Evolutionary conservation across 352 stramenopile genomes (phyloP).

Genomic region (Globisporangium viniferum): DNA sequence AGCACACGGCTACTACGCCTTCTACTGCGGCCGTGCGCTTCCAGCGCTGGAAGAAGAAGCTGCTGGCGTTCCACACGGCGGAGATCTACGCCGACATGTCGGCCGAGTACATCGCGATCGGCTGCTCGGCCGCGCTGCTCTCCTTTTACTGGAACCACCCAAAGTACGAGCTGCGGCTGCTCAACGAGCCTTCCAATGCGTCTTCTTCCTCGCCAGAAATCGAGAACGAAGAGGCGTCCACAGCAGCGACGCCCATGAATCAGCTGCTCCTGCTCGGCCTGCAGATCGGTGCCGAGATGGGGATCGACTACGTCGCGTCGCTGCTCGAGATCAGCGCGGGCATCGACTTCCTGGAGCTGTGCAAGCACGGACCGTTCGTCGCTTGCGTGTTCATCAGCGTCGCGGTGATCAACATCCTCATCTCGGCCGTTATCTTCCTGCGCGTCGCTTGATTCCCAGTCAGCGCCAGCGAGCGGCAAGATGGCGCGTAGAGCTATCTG

Average conservation of each 20-base stretch:
- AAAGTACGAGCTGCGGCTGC: slow-evolving; percentile 21
- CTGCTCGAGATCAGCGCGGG: slow-evolving; percentile 25
- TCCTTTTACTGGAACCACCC: slow-evolving; percentile 30
- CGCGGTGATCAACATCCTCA: slow-evolving; percentile 30
- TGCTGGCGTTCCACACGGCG: slow-evolving; percentile 26
- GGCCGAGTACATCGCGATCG: slow-evolving; percentile 46
- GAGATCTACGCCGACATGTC: slow-evolving; percentile 32
- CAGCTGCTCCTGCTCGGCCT: slow-evolving; percentile 16
- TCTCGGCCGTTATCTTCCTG: slow-evolving; percentile 23
- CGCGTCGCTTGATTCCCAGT: not conserved
- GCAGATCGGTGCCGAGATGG: slow-evolving; percentile 22
- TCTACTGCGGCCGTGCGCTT: slow-evolving; percentile 1
- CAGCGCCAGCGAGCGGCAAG: no score
- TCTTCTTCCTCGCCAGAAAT: not conserved
- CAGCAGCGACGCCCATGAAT: not conserved
- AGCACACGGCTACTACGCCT: not conserved
- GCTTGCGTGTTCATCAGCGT: slow-evolving; percentile 26
- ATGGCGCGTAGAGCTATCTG: not conserved
- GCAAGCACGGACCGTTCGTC: slow-evolving; percentile 25
- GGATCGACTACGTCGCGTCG: slow-evolving; percentile 23
- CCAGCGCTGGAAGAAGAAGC: slow-evolving; percentile 12
- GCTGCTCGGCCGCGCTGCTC: slow-evolving; percentile 26
- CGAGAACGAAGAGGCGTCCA: not conserved
- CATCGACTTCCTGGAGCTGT: slow-evolving; percentile 24
- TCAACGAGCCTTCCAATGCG: not conserved